These are phyloP conservation scores for Ogataea nonfermentans DNA, from an alignment of 805 yeast genomes.

Conservation along the genomic window DNA sequence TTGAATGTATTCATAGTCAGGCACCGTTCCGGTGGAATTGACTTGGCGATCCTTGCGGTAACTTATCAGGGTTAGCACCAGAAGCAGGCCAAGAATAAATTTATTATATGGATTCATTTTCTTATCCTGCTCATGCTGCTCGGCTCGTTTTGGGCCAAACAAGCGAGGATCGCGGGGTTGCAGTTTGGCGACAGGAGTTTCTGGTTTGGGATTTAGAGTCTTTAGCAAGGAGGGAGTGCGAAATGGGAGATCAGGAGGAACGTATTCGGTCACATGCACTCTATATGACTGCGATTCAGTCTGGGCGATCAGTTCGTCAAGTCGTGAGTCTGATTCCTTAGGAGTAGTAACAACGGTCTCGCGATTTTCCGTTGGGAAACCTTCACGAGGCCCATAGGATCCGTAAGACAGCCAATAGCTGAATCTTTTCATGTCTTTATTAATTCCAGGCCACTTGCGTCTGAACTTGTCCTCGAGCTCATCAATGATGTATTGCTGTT, in stretches of 20 bases:
- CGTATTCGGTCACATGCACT: constrained; percentile 10
- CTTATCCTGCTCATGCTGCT: constrained; percentile 44
- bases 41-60: constrained; percentile 50
- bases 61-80: constrained; percentile 49
- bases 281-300: constrained; percentile 2
- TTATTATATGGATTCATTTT: constrained; percentile 60
- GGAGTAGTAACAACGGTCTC: constrained; percentile 2
- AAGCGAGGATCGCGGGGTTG: constrained; percentile 37
- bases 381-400: constrained; percentile 66
- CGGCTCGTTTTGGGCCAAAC: constrained; percentile 41
- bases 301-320: constrained; percentile 15
- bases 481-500: constrained; percentile 56
- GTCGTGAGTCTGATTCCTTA: not conserved
- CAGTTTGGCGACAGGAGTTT: constrained; percentile 35
- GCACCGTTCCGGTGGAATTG: constrained; percentile 30
- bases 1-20: constrained; percentile 30
- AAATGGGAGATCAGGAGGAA: constrained; percentile 64
- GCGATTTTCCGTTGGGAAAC: constrained; percentile 34
- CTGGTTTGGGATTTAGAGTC: constrained; percentile 29
- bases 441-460: constrained; percentile 54
- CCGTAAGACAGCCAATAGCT: constrained; percentile 67
- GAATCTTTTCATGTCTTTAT: constrained; percentile 49
- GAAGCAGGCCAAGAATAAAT: constrained; percentile 47
- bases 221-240: constrained; percentile 37
- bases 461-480: constrained; percentile 44